A percentile compares a stretch with the other conserved stretches of the same genome.
These are phyloP conservation scores for Penicillium mononematosum DNA, from an alignment of 495 filamentous ascomycete genomes.

Conservation along the genomic window DNA sequence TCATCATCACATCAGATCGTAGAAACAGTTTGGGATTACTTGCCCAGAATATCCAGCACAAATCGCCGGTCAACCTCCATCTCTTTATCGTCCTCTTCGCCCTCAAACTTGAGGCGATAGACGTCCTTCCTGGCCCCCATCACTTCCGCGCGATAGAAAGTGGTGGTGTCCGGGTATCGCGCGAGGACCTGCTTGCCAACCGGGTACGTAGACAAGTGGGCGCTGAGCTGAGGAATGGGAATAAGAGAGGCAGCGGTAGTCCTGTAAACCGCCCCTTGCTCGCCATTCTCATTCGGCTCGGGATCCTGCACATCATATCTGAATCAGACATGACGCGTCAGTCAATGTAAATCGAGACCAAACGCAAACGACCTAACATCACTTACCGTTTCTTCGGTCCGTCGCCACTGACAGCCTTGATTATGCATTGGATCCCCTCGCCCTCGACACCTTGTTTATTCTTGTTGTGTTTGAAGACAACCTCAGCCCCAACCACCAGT, in stretches of 20 bases:
- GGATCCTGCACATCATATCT: constrained; percentile 94
- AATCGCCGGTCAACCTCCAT: constrained; percentile 76
- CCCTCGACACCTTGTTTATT: constrained; percentile 65
- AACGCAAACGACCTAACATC: constrained; percentile 5
- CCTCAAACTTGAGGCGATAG: constrained; percentile 75
- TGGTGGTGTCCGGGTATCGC: constrained; percentile 87
- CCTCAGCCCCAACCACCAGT: constrained; percentile 71
- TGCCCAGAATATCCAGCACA: constrained; percentile 71
- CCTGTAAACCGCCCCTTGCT: constrained; percentile 69
- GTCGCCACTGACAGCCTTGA: constrained; percentile 79
- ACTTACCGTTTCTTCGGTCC: constrained; percentile 73
- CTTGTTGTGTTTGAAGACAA: constrained; percentile 77
- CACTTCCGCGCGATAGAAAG: constrained; percentile 95
- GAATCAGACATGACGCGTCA: constrained; percentile 18
- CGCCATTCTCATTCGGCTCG: constrained; percentile 77
- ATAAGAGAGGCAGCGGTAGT: constrained; percentile 80
- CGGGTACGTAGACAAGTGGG: constrained; percentile 66
- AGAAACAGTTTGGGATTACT: constrained; percentile 28
- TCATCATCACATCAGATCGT: constrained; percentile 31
- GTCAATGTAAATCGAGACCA: not conserved
- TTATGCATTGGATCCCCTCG: constrained; percentile 83
- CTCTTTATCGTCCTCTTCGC: constrained; percentile 79
- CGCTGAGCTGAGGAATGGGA: constrained; percentile 65
- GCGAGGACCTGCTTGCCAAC: constrained; percentile 79
- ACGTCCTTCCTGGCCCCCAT: constrained; percentile 66